phyloP scores from a whole-genome alignment of 306 rosid genomes.

The Cicer chorassanicum region DNA sequence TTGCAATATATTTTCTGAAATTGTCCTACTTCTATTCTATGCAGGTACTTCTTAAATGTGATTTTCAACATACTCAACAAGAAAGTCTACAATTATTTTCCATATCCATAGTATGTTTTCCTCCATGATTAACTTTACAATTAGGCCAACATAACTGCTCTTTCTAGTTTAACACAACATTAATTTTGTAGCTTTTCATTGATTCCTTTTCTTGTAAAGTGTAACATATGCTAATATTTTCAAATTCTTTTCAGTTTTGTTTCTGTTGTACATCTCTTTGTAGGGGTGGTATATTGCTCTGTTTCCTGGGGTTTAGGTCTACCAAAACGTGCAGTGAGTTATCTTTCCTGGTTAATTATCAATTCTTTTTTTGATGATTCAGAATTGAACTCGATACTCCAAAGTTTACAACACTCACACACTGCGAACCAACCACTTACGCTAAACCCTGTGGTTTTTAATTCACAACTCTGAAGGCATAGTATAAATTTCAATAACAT shows the following conservation, averaged over 20 bases:
- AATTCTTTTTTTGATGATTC: too few relatives aligned
- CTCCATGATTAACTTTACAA: background rate
- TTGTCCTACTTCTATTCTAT: slow-evolving; percentile 5
- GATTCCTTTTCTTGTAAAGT: background rate
- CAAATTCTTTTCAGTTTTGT: slow-evolving; percentile 19
- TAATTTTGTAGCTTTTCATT: background rate
- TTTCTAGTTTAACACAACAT: background rate
- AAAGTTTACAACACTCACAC: too few relatives aligned
- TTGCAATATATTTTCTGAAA: slow-evolving; percentile 7
- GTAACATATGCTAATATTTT: background rate
- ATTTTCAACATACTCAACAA: slow-evolving; percentile 34
- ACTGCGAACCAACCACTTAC: too few relatives aligned
- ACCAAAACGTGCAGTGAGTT: slow-evolving; percentile 30
- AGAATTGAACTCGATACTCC: too few relatives aligned
- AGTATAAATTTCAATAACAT: slow-evolving; percentile 11
- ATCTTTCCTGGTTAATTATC: background rate
- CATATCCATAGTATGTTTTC: slow-evolving; percentile 34
- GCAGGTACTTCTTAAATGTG: slow-evolving; percentile 36
- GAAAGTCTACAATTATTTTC: slow-evolving; percentile 36
- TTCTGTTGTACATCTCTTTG: slow-evolving; percentile 30
- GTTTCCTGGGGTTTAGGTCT: slow-evolving; percentile 14
- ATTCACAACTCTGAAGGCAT: background rate
- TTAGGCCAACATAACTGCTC: background rate
- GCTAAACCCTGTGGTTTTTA: too few relatives aligned
- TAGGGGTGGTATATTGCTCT: slow-evolving; percentile 31